Conservation (phyloP, 1,284 basidiomycete species). For the Boletellus sp. region DNA sequence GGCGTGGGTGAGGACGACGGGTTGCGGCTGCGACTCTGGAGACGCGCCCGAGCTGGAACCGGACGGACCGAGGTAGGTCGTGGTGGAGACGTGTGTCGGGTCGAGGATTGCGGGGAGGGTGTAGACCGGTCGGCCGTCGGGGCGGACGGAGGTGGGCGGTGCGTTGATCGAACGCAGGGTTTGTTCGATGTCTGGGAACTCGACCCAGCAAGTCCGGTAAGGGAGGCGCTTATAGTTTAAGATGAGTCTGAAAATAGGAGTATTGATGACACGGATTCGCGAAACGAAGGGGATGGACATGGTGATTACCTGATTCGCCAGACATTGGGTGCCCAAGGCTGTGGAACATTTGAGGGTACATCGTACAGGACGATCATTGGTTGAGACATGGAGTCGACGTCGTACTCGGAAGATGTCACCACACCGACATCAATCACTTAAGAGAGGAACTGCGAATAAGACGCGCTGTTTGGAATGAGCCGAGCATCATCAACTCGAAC, state of each 20-base stretch:
- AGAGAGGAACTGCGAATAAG: neutral
- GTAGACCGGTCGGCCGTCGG: constrained; percentile 60
- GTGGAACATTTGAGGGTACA: constrained; percentile 52
- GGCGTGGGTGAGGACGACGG: constrained; percentile 53
- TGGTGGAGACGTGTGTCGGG: constrained; percentile 17
- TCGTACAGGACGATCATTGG: constrained; percentile 65
- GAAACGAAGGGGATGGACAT: constrained; percentile 7
- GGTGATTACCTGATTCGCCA: constrained; percentile 47
- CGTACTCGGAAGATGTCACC: neutral
- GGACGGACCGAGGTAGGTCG: constrained; percentile 4
- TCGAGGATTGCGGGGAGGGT: constrained; percentile 64
- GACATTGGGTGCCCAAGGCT: constrained; percentile 71
- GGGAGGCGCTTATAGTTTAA: constrained; percentile 69
- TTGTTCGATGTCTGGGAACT: constrained; percentile 62
- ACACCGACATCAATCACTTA: constrained; percentile 7
- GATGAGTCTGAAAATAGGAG: constrained; percentile 47
- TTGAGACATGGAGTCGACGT: constrained; percentile 28
- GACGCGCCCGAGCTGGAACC: neutral
- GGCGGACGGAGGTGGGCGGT: constrained; percentile 47
- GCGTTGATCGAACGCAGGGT: constrained; percentile 58
- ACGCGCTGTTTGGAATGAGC: neutral
- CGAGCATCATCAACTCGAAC: neutral
- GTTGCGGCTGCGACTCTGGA: constrained; percentile 26
- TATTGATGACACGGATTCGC: neutral
- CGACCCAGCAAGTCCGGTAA: constrained; percentile 66